A percentile compares a stretch with the other conserved stretches of the same genome.
Conservation (phyloP, 2,329 filamentous ascomycete genomes). For the Cladobotryum protrusum region DNA sequence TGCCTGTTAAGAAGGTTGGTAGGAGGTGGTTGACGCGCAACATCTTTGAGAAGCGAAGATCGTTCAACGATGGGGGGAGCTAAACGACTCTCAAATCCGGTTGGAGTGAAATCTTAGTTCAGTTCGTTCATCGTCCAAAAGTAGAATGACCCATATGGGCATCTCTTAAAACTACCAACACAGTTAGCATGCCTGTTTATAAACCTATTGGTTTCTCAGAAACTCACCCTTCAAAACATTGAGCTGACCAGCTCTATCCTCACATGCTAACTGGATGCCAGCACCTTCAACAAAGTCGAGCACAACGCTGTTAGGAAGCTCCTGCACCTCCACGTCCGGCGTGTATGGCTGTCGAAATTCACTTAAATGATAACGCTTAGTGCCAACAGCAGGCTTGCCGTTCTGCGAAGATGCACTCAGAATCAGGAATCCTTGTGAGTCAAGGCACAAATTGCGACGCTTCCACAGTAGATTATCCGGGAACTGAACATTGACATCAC, state of each 20-base stretch:
- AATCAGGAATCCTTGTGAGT: conserved; percentile 76
- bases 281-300: conserved; percentile 56
- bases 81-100: not conserved
- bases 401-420: conserved; percentile 59
- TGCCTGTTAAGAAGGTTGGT: too few relatives aligned
- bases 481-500: conserved; percentile 95
- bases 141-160: conserved; percentile 29
- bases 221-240: conserved; percentile 49
- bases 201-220: not conserved
- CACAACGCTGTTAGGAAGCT: conserved; percentile 78
- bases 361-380: conserved; percentile 77
- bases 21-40: too few relatives aligned
- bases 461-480: conserved; percentile 97
- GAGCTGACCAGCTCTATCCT: conserved; percentile 53
- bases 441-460: conserved; percentile 79
- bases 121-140: conserved; percentile 24
- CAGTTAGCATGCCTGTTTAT: conserved; percentile 2
- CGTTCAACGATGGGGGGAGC: not conserved
- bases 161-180: conserved; percentile 27
- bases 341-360: conserved; percentile 75
- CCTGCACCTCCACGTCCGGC: conserved; percentile 86
- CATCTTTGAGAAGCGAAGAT: not conserved
- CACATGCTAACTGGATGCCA: conserved; percentile 58
- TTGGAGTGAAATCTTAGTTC: not conserved
- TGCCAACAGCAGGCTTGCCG: conserved; percentile 37